phyloP scores from a whole-genome alignment of 1,284 basidiomycete species.

The Marasmius tenuissimus region DNA sequence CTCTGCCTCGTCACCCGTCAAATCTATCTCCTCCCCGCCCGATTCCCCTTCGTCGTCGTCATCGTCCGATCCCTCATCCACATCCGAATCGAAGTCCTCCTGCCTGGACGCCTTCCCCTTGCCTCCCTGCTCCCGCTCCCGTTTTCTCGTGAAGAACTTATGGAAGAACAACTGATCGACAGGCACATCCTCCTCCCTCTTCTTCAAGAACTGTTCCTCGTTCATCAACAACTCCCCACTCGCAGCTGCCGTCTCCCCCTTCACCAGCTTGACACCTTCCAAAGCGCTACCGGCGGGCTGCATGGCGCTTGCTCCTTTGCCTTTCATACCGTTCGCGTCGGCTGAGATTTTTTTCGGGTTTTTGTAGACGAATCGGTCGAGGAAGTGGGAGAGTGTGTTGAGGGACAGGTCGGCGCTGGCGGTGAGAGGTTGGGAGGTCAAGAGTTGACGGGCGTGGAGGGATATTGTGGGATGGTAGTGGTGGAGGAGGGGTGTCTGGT shows the following conservation, averaged over 20 bases:
- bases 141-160: slow-evolving; percentile 65
- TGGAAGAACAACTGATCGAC: slow-evolving; percentile 85
- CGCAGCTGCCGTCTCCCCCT: slow-evolving; percentile 57
- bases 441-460: slow-evolving; percentile 83
- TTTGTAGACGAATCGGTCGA: slow-evolving; percentile 89
- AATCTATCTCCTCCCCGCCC: slow-evolving; percentile 38
- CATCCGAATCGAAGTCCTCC: slow-evolving; percentile 25
- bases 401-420: slow-evolving; percentile 87
- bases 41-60: slow-evolving; percentile 31
- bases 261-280: slow-evolving; percentile 71
- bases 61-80: slow-evolving; percentile 35
- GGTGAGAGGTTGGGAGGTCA: slow-evolving; percentile 70
- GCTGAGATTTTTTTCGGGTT: slow-evolving; percentile 82
- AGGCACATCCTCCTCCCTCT: slow-evolving; percentile 74
- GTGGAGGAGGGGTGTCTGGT: slow-evolving; percentile 71
- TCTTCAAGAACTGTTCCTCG: slow-evolving; percentile 77
- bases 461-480: slow-evolving; percentile 95
- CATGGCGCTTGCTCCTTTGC: slow-evolving; percentile 88
- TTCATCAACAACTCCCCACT: slow-evolving; percentile 62
- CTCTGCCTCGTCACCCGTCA: slow-evolving; percentile 46
- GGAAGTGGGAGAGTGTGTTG: slow-evolving; percentile 91
- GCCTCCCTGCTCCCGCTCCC: slow-evolving; percentile 44
- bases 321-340: slow-evolving; percentile 30
- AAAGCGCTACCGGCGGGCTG: slow-evolving; percentile 81
- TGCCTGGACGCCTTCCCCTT: slow-evolving; percentile 39